Conservation (phyloP, 23 red algal genomes). For the Gracilaria domingensis region DNA sequence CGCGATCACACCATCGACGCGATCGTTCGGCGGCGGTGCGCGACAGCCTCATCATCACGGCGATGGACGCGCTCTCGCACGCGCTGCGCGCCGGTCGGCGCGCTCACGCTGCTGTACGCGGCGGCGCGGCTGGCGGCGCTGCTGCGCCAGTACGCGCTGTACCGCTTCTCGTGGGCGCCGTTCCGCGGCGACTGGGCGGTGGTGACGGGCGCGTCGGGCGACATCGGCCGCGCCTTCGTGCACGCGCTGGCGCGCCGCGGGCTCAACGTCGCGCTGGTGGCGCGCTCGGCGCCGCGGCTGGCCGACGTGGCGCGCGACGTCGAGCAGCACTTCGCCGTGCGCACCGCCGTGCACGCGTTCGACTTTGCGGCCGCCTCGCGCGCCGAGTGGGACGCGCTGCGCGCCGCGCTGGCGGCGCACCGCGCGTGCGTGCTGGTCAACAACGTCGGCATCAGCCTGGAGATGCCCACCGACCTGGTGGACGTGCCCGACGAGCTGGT, state of each 20-base stretch:
- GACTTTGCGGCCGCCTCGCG: conserved; percentile 81
- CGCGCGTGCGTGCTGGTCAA: conserved; percentile 78
- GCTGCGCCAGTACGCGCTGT: conserved; percentile 37
- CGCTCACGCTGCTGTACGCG: conserved; percentile 7
- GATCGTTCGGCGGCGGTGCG: background rate
- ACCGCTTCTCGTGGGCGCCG: conserved; percentile 30
- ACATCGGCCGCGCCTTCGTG: conserved; percentile 88
- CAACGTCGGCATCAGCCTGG: conserved; percentile 96
- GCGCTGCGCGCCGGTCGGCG: conserved; percentile 36
- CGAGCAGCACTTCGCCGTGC: conserved; percentile 30
- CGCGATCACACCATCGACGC: too few species aligned
- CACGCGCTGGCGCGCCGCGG: conserved; percentile 73
- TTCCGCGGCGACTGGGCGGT: conserved; percentile 90
- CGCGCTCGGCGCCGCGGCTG: conserved; percentile 86
- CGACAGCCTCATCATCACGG: too few species aligned
- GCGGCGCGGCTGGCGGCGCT: background rate
- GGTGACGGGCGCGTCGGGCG: conserved; percentile 96
- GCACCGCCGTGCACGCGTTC: conserved; percentile 66
- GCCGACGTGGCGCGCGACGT: conserved; percentile 55
- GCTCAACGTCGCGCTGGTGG: conserved; percentile 85
- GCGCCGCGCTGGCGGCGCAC: background rate
- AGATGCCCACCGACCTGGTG: conserved; percentile 94
- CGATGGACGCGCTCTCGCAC: background rate
- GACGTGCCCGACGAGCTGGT: conserved; percentile 72
- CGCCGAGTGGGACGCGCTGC: conserved; percentile 59